Evolutionary conservation across 192 early-diverging fungal genomes (phyloP).

Genomic region (Piromyces sp.): DNA sequence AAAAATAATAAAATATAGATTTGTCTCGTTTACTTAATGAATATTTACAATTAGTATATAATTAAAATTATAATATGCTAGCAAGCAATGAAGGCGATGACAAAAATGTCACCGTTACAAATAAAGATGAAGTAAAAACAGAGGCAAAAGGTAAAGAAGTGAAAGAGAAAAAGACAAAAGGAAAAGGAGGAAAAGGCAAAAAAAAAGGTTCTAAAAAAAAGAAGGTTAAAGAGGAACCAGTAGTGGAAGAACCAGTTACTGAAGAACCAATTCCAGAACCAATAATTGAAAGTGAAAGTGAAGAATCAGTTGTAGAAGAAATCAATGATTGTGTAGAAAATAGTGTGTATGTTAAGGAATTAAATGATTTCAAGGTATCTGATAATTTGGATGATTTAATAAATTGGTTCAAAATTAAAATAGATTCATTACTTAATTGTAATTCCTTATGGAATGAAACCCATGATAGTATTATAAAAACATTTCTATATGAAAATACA

Average conservation of each 20-base stretch:
- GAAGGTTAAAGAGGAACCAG: not conserved
- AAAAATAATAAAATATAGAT: too few relatives aligned
- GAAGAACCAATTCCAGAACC: not conserved
- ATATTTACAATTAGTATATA: not conserved
- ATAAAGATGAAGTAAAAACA: not conserved
- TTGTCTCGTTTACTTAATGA: not conserved
- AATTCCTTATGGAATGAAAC: not conserved
- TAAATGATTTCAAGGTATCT: not conserved
- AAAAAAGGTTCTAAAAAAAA: not conserved
- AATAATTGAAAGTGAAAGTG: not conserved
- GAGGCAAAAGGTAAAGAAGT: not conserved
- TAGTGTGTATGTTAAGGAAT: not conserved
- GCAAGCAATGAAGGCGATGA: not conserved
- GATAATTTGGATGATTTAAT: not conserved
- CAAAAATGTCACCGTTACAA: not conserved
- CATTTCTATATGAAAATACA: not conserved
- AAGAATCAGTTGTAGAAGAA: not conserved
- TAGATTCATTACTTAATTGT: not conserved
- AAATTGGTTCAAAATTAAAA: not conserved
- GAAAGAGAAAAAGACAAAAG: not conserved
- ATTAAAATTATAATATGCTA: not conserved
- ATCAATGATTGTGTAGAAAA: not conserved
- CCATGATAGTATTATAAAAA: not conserved
- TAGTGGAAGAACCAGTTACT: not conserved
- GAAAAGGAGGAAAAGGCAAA: not conserved